Evolutionary conservation across 164 flowering plant species (phyloP).

Genomic region (Akebia trifoliata): DNA sequence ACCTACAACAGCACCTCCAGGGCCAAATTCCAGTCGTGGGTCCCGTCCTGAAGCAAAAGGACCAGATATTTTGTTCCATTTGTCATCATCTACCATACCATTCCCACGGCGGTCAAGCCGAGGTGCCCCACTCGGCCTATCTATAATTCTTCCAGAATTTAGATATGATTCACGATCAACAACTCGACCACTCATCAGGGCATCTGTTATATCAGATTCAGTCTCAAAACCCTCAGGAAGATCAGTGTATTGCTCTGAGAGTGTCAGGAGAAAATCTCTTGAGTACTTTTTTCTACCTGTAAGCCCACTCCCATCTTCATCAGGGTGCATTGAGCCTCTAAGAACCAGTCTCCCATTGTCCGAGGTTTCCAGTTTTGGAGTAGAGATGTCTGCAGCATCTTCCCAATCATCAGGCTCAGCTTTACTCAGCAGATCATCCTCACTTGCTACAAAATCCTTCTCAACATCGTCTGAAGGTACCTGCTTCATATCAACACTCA

Average conservation of each 20-base stretch:
- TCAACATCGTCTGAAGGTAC: slow-evolving; percentile 19
- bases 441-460: slow-evolving; percentile 23
- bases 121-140: slow-evolving; percentile 45
- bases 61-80: slow-evolving; percentile 64
- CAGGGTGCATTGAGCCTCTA: too few species aligned
- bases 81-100: slow-evolving; percentile 58
- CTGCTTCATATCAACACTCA: slow-evolving; percentile 26
- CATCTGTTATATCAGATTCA: slow-evolving; percentile 42
- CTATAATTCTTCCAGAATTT: slow-evolving; percentile 54
- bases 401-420: slow-evolving; percentile 90
- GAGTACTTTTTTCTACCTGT: slow-evolving; percentile 53
- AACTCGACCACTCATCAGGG: slow-evolving; percentile 33
- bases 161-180: slow-evolving; percentile 51
- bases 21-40: slow-evolving; percentile 34
- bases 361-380: slow-evolving; percentile 45
- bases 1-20: slow-evolving; percentile 36
- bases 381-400: slow-evolving; percentile 79
- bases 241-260: slow-evolving; percentile 43
- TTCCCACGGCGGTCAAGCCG: slow-evolving; percentile 63
- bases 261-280: slow-evolving; percentile 78
- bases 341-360: too few species aligned
- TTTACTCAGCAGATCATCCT: slow-evolving; percentile 31
- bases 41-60: slow-evolving; percentile 42
- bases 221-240: slow-evolving; percentile 60
- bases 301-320: slow-evolving; percentile 28